phyloP scores from a whole-genome alignment of 177 flowering plant genomes.

The Vitis hybrid region DNA sequence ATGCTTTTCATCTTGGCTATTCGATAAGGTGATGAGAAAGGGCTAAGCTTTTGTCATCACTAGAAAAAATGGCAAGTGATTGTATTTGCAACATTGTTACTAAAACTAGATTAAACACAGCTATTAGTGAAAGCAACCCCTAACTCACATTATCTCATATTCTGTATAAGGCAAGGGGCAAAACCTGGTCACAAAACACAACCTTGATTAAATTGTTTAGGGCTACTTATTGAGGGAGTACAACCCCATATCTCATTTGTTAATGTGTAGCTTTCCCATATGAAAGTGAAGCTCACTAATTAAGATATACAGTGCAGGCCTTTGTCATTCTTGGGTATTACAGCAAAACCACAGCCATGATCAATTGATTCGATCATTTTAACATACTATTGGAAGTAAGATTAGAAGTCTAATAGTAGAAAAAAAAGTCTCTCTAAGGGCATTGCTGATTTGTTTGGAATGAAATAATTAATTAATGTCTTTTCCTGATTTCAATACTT shows the following conservation, averaged over 20 bases:
- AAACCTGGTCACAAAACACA: neutral
- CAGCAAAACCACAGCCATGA: neutral
- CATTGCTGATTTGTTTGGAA: no score
- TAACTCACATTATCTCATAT: neutral
- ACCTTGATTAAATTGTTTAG: slow-evolving; percentile 15
- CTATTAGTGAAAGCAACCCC: slow-evolving; percentile 1
- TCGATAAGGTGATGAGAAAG: no score
- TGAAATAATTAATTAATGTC: no score
- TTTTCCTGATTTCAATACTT: no score
- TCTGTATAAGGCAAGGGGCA: slow-evolving; percentile 1
- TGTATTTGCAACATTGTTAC: neutral
- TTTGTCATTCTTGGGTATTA: neutral
- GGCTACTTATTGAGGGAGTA: neutral
- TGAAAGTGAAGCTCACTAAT: slow-evolving; percentile 1
- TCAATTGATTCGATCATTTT: neutral
- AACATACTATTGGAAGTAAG: no score
- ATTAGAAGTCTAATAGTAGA: no score
- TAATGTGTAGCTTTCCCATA: slow-evolving; percentile 1
- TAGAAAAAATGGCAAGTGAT: neutral
- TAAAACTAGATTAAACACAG: no score
- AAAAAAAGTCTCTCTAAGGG: no score
- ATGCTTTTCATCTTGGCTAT: no score
- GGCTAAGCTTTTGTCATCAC: no score
- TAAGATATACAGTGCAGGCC: neutral
- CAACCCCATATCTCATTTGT: neutral